Percentiles rank a stretch among this genome's conserved stretches.
These are phyloP conservation scores for Globisporangium uncinulatum DNA, from an alignment of 352 stramenopile genomes.

Conservation along the genomic window DNA sequence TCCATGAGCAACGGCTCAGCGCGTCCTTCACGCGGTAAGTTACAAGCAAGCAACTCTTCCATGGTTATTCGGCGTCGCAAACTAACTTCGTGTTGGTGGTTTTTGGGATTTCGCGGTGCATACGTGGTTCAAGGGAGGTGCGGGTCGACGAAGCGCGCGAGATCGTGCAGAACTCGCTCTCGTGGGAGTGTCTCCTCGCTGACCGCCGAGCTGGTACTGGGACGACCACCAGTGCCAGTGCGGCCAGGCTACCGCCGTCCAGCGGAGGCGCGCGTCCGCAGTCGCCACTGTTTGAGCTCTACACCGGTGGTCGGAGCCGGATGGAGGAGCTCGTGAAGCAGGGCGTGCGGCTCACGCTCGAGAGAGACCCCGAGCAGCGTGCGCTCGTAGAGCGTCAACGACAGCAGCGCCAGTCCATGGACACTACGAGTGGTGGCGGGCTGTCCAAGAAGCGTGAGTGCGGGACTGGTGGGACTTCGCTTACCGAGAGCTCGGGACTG, in stretches of 20 bases:
- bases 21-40: slow-evolving; percentile 44
- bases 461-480: not conserved
- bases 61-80: not conserved
- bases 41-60: not conserved
- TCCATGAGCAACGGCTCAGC: slow-evolving; percentile 43
- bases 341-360: slow-evolving; percentile 62
- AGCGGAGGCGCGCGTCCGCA: not conserved
- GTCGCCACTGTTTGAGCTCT: slow-evolving; percentile 32
- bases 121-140: slow-evolving; percentile 29
- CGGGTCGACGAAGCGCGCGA: slow-evolving; percentile 62
- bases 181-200: slow-evolving; percentile 23
- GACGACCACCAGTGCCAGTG: slow-evolving; percentile 8
- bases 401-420: slow-evolving; percentile 22
- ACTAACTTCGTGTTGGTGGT: not conserved
- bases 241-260: too few relatives aligned
- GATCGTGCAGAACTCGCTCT: slow-evolving; percentile 57
- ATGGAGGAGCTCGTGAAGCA: slow-evolving; percentile 60
- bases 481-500: not conserved
- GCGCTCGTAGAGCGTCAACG: slow-evolving; percentile 40
- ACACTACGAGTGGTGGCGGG: slow-evolving; percentile 3
- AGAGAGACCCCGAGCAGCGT: slow-evolving; percentile 53
- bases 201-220: slow-evolving; percentile 14
- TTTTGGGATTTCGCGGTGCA: not conserved
- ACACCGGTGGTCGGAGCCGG: slow-evolving; percentile 22
- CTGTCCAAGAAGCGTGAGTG: slow-evolving; percentile 19